These are phyloP conservation scores for Paraconiothyrium sp. DNA, from an alignment of 2,329 filamentous ascomycete genomes.

Conservation along the genomic window DNA sequence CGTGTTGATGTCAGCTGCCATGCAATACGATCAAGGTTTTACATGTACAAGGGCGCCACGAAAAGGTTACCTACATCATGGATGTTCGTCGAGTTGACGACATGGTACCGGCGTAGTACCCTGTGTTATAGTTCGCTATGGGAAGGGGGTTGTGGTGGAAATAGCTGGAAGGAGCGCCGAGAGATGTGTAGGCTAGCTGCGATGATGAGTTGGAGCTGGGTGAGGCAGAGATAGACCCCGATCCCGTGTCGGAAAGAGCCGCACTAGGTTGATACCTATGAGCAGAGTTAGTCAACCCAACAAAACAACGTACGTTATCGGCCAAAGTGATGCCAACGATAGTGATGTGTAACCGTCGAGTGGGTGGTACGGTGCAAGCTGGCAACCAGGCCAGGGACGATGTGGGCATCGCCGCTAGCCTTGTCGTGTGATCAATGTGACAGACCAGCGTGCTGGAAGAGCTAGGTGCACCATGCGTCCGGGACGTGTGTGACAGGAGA, in stretches of 20 bases:
- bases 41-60: conserved; percentile 46
- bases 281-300: conserved; percentile 45
- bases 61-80: conserved; percentile 55
- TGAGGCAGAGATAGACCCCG: conserved; percentile 63
- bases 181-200: conserved; percentile 54
- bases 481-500: conserved; percentile 50
- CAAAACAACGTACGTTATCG: conserved; percentile 41
- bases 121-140: conserved; percentile 40
- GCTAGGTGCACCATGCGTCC: conserved; percentile 49
- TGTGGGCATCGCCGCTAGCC: conserved; percentile 48
- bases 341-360: conserved; percentile 50
- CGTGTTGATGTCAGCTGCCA: conserved; percentile 51
- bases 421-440: conserved; percentile 58
- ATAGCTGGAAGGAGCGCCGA: conserved; percentile 42
- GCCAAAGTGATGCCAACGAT: conserved; percentile 43
- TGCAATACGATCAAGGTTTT: conserved; percentile 43
- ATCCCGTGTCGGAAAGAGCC: conserved; percentile 65
- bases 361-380: conserved; percentile 53
- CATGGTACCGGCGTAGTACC: conserved; percentile 51
- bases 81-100: conserved; percentile 53
- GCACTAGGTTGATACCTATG: conserved; percentile 61
- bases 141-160: conserved; percentile 46
- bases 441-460: conserved; percentile 51
- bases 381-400: conserved; percentile 47
- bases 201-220: conserved; percentile 62